phyloP scores from a whole-genome alignment of 2,329 filamentous ascomycete species.

The Cladosporium sp. region DNA sequence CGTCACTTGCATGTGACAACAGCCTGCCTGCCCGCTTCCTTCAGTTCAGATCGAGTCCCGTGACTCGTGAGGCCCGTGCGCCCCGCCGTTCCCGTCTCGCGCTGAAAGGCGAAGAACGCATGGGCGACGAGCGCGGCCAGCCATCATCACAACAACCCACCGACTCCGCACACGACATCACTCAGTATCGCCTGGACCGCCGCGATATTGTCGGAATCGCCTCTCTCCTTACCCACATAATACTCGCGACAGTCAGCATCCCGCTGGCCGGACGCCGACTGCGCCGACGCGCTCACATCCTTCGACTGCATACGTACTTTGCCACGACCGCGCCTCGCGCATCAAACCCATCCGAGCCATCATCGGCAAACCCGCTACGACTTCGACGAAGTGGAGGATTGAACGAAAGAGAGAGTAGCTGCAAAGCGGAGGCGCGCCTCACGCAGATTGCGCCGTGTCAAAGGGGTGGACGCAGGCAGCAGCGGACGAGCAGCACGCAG shows the following conservation, averaged over 20 bases:
- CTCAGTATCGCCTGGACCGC: constrained; percentile 33
- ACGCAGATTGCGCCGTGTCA: constrained; percentile 33
- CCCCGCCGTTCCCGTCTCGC: neutral
- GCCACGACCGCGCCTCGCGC: constrained; percentile 30
- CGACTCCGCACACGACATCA: constrained; percentile 20
- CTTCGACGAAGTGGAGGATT: constrained; percentile 22
- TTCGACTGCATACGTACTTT: constrained; percentile 13
- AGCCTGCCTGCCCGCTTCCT: neutral
- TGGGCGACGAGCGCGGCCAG: neutral
- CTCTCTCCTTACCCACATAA: constrained; percentile 17
- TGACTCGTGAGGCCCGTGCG: constrained; percentile 1
- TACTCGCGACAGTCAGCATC: constrained; percentile 20
- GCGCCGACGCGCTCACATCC: constrained; percentile 22
- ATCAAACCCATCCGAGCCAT: constrained; percentile 27
- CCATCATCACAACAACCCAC: constrained; percentile 22
- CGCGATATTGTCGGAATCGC: constrained; percentile 31
- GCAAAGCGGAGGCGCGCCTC: constrained; percentile 32
- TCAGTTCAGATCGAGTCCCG: neutral
- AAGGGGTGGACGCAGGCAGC: constrained; percentile 30
- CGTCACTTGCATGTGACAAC: constrained; percentile 5
- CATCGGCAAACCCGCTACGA: constrained; percentile 18
- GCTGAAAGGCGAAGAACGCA: constrained; percentile 3
- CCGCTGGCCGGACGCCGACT: constrained; percentile 36
- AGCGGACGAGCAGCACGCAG: constrained; percentile 18
- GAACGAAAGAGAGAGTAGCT: constrained; percentile 20